Conservation (phyloP, 139 green algal genomes). For the Trebouxia sp. region DNA sequence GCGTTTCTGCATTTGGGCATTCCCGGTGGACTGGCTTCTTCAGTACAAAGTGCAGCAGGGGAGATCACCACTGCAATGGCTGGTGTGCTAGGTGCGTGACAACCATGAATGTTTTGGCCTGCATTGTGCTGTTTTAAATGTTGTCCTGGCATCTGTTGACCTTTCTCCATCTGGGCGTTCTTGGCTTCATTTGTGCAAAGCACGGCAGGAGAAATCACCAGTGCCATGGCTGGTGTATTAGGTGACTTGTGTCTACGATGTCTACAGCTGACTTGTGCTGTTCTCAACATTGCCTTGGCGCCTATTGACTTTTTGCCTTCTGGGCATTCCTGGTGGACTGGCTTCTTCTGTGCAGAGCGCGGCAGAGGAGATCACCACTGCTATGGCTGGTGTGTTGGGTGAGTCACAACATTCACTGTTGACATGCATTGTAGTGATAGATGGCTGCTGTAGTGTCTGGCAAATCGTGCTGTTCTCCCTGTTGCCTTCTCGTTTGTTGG, state of each 20-base stretch:
- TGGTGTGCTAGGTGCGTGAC: conserved; percentile 30
- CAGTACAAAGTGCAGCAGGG: conserved; percentile 44
- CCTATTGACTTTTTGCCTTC: conserved; percentile 14
- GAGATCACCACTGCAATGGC: conserved; percentile 60
- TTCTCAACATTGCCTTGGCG: background rate
- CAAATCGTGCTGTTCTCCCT: background rate
- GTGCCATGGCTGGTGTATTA: no score
- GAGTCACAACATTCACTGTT: background rate
- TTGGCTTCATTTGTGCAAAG: conserved; percentile 53
- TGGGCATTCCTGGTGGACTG: conserved; percentile 46
- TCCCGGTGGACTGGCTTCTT: conserved; percentile 55
- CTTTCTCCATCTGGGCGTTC: conserved; percentile 33
- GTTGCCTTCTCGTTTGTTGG: background rate
- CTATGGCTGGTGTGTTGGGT: conserved; percentile 44
- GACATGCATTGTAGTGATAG: no score
- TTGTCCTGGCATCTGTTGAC: background rate
- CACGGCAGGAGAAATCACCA: conserved; percentile 56
- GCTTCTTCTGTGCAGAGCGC: conserved; percentile 52
- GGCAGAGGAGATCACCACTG: conserved; percentile 58
- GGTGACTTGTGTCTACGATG: no score
- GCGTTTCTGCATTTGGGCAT: conserved; percentile 33
- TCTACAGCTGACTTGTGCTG: no score
- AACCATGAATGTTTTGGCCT: background rate
- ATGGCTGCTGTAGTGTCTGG: no score
- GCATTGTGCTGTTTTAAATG: background rate